Conservation (phyloP, 768 basidiomycete species). For the Cubamyces sp. region DNA sequence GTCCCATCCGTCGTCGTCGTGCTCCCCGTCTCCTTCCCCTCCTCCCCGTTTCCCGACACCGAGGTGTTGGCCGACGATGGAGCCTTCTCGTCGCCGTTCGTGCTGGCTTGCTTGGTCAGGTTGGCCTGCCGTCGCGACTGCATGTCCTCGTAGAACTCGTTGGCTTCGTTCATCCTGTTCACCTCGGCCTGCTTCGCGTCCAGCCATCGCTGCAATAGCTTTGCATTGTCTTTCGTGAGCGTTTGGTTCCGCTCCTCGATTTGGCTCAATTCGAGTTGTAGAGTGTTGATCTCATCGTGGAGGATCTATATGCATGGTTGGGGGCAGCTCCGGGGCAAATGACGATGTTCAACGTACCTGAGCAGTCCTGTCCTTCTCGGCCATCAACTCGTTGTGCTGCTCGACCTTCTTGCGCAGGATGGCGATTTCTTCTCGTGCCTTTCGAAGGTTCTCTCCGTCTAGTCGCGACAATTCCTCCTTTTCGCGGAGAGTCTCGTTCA, state of each 20-base stretch:
- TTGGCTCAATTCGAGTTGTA: slow-evolving; percentile 89
- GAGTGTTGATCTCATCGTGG: slow-evolving; percentile 92
- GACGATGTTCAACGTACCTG: slow-evolving; percentile 54
- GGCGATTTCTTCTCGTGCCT: slow-evolving; percentile 74
- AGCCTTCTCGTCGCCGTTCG: slow-evolving; percentile 27
- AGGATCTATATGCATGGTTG: slow-evolving; percentile 54
- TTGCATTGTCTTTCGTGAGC: slow-evolving; percentile 92
- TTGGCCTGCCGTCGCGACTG: slow-evolving; percentile 71
- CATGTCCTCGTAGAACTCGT: slow-evolving; percentile 88
- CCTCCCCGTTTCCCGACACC: slow-evolving; percentile 74
- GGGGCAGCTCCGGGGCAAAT: not conserved
- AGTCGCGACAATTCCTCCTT: slow-evolving; percentile 87
- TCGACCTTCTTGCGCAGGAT: slow-evolving; percentile 75
- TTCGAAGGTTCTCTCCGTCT: slow-evolving; percentile 79
- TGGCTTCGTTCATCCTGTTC: slow-evolving; percentile 94
- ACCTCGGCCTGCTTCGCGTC: slow-evolving; percentile 93
- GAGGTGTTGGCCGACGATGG: slow-evolving; percentile 37
- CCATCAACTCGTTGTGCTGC: slow-evolving; percentile 83
- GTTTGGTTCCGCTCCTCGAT: slow-evolving; percentile 85
- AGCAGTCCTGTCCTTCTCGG: slow-evolving; percentile 85
- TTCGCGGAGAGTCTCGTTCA: slow-evolving; percentile 95
- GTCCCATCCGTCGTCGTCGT: slow-evolving; percentile 72
- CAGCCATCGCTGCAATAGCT: slow-evolving; percentile 94
- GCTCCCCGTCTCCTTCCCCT: slow-evolving; percentile 49
- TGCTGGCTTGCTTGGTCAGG: slow-evolving; percentile 53